Evolutionary conservation across 1,284 basidiomycete species (phyloP), one percentile per base, ranked within the genome.

Genomic region (Trichosporon sp.): DNA sequence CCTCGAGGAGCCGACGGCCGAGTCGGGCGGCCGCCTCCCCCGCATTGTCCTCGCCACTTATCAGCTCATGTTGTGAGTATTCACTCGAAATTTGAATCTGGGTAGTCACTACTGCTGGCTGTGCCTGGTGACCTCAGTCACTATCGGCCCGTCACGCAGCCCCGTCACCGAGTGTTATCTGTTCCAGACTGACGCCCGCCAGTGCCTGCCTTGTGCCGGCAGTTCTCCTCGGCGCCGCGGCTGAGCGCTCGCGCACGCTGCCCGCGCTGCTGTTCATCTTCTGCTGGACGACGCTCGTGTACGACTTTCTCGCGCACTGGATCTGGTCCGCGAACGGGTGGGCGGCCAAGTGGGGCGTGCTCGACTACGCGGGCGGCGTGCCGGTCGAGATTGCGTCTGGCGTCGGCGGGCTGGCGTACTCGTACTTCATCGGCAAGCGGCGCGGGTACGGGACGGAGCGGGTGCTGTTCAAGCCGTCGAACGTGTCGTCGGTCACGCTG

Each of bases 311-410:
- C 58, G 90, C 90, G 4, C 89, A 87, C 77, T 91, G 91, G 91
- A 87, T 88, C 29, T 93, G 92, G 91, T 87, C 86, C 65, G 77
- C 85, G 0, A 88, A 89, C 72, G 94, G 95, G 9, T 98, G 94
- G 94, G 94, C 88, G 0, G 89, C 88, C 83, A 91, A 90, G 75
- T 95, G 92, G 90, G 93, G 94, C 27, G 92, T 95, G 8, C 86
- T 95, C 58, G 94, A 97, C 62, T 72, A 81, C 71, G 80, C 85
- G 86, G 93, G 94, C 64, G 94, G 94, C 56, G 93, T 92, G 8
- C 95, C 95, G 34, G 93, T 97, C 76, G 93, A 98, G 83, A 93
- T 97, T 74, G 91, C 91, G 64, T 94, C 92, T 68, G 95, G 95
- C 62, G 88, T 92, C 60, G 90, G 89, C 32, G 93, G 93, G 53